Evolutionary conservation across 2,329 filamentous ascomycete genomes (phyloP).

Genomic region (Ophiostoma montium): DNA sequence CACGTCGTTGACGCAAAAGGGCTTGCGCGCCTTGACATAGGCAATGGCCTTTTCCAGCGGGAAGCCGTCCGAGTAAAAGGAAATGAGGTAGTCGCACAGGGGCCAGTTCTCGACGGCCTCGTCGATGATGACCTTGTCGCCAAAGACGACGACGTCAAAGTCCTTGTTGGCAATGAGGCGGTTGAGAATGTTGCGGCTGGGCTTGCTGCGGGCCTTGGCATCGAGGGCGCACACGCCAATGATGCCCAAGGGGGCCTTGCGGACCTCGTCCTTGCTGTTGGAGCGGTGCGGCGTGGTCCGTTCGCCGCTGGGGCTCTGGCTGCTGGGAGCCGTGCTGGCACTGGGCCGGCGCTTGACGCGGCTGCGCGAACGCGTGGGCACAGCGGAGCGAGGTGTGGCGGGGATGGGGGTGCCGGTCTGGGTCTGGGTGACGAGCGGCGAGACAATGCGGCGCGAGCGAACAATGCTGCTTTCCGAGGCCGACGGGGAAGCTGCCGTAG

Average conservation of each 20-base stretch:
- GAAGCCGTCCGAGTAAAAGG: conserved; percentile 96
- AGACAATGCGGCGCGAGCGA: conserved; percentile 4
- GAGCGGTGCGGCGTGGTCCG: conserved; percentile 28
- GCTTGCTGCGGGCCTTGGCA: conserved; percentile 91
- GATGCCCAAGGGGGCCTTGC: conserved; percentile 46
- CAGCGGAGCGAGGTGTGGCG: conserved; percentile 15
- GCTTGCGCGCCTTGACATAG: conserved; percentile 83
- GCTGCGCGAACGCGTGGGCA: conserved; percentile 36
- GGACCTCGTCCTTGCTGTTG: conserved; percentile 49
- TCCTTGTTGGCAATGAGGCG: conserved; percentile 79
- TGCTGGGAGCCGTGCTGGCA: conserved; percentile 68
- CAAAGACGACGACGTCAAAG: conserved; percentile 95
- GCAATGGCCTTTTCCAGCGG: conserved; percentile 93
- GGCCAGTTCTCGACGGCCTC: conserved; percentile 96
- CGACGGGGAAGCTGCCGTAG: neutral
- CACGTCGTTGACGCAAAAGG: conserved; percentile 94
- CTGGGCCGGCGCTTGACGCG: conserved; percentile 63
- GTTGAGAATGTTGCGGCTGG: conserved; percentile 90
- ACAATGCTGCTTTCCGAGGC: neutral
- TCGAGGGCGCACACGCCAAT: conserved; percentile 95
- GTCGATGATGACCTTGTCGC: conserved; percentile 95
- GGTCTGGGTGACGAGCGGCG: conserved; percentile 4
- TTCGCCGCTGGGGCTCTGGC: conserved; percentile 65
- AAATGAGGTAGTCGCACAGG: conserved; percentile 89
- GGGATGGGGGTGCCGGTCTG: neutral